A percentile compares a stretch with the other conserved stretches of the same genome.
phyloP scores from a whole-genome alignment of 2,329 filamentous ascomycete genomes.

The Epicoccum nigrum region DNA sequence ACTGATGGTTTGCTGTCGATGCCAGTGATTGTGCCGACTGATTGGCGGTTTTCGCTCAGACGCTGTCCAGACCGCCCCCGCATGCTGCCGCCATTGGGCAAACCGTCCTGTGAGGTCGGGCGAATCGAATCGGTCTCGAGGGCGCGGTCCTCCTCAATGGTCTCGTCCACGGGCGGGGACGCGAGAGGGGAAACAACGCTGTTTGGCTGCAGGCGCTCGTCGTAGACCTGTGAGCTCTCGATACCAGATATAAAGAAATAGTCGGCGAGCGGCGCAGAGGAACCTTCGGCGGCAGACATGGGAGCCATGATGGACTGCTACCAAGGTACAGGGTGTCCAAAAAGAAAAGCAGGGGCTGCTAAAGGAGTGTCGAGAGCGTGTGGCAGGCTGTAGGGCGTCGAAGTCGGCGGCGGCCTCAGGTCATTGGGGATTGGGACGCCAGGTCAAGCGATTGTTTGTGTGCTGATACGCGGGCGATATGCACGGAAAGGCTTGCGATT shows the following conservation, averaged over 20 bases:
- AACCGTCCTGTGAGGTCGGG: constrained; percentile 53
- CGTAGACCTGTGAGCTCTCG: constrained; percentile 59
- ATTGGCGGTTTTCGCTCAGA: constrained; percentile 57
- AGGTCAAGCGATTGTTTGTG: constrained; percentile 40
- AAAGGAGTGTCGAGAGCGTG: constrained; percentile 30
- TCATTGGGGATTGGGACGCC: constrained; percentile 45
- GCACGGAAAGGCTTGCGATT: constrained; percentile 23
- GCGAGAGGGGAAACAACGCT: constrained; percentile 39
- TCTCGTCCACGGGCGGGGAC: constrained; percentile 55
- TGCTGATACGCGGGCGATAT: constrained; percentile 22
- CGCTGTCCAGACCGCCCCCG: constrained; percentile 45
- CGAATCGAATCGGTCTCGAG: constrained; percentile 59
- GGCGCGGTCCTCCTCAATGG: constrained; percentile 65
- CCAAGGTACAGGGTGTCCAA: constrained; percentile 40
- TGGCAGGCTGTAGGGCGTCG: constrained; percentile 32
- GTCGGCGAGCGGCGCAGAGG: constrained; percentile 65
- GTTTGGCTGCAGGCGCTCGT: constrained; percentile 49
- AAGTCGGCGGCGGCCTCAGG: constrained; percentile 36
- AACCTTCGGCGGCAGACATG: constrained; percentile 50
- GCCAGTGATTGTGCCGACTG: constrained; percentile 57
- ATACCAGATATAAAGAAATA: constrained; percentile 69
- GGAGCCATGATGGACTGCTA: constrained; percentile 42
- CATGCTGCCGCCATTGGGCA: constrained; percentile 47
- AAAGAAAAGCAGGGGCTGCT: constrained; percentile 33
- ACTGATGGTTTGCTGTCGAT: constrained; percentile 52